Evolutionary conservation across 192 early-diverging fungal genomes (phyloP), one percentile per base, ranked within the genome.

Genomic region (Chytriomyces sp.): DNA sequence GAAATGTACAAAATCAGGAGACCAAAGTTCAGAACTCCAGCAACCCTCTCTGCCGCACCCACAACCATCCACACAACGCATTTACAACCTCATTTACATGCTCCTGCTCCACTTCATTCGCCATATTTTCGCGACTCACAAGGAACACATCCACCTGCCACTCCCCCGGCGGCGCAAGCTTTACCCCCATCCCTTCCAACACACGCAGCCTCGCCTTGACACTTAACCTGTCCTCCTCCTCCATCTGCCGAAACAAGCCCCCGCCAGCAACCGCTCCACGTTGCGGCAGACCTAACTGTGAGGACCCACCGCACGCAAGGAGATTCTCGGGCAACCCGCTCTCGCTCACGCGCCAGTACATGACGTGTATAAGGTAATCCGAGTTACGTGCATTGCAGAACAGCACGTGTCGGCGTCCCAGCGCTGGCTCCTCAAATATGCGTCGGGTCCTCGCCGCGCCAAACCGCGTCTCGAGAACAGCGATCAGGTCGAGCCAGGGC

Each of bases 351-450:
- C 39, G 49, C 70, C 63, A 57, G 22, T 66, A 58, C 39, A 78
- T 70, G 32, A 86, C 62, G 44, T 86, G 82, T 5, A 86, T 44
- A 25, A 84, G 30, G 58, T 81, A 86, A 64, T 86, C 85, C 26
- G 57, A 53, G 64, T 86, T 82, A 28, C 36, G 30, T 3, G 78
- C 76, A 41, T 86, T 86, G 52, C 81, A 80, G 22, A 86, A 63
- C 12, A 86, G 31, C 64, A 86, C 40, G 70, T 86, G 81, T 19
- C 63, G 74, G n/a, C 67, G 53, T 26, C 74, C 75, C 17, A 36
- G 39, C 39, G 26, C 37, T 2, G 58, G 56, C 5, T 70, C 60
- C 26, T 79, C 78, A 5, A 25, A 37, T 19, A 79, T 64, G 3
- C 75, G 60, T 0, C 79, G 66, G 17, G 73, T 59, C 19, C 30